These are phyloP conservation scores for Lentinula raphanica DNA, from an alignment of 768 basidiomycete genomes.

Conservation along the genomic window DNA sequence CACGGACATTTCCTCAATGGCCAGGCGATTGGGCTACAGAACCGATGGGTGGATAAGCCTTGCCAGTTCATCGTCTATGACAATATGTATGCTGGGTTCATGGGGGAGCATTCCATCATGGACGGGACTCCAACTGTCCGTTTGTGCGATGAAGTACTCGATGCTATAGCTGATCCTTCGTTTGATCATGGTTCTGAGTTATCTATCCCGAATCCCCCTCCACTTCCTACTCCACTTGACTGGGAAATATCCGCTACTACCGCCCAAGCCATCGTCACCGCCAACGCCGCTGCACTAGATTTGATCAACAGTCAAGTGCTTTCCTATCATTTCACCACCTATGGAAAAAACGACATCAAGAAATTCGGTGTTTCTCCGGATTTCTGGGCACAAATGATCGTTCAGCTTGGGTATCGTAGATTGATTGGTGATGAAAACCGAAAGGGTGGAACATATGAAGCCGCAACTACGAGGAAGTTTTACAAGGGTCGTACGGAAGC, in stretches of 20 bases:
- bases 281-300: slow-evolving; percentile 49
- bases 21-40: slow-evolving; percentile 53
- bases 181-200: slow-evolving; percentile 56
- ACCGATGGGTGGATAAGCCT: slow-evolving; percentile 90
- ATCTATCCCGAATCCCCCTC: slow-evolving; percentile 9
- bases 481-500: slow-evolving; percentile 90
- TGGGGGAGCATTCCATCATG: slow-evolving; percentile 94
- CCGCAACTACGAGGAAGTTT: slow-evolving; percentile 85
- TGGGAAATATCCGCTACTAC: slow-evolving; percentile 54
- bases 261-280: slow-evolving; percentile 45
- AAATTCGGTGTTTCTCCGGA: slow-evolving; percentile 86
- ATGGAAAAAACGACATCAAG: slow-evolving; percentile 87
- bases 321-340: slow-evolving; percentile 58
- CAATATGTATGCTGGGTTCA: slow-evolving; percentile 74
- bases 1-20: slow-evolving; percentile 62
- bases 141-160: slow-evolving; percentile 65
- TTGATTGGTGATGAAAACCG: slow-evolving; percentile 50
- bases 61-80: slow-evolving; percentile 82
- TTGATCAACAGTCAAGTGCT: slow-evolving; percentile 64
- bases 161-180: slow-evolving; percentile 47
- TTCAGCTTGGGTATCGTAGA: slow-evolving; percentile 84
- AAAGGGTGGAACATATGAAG: slow-evolving; percentile 86
- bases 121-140: slow-evolving; percentile 81
- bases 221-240: slow-evolving; percentile 49
- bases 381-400: slow-evolving; percentile 89